Conservation (phyloP, 345 rosid species). For the Citrus sinensis region DNA sequence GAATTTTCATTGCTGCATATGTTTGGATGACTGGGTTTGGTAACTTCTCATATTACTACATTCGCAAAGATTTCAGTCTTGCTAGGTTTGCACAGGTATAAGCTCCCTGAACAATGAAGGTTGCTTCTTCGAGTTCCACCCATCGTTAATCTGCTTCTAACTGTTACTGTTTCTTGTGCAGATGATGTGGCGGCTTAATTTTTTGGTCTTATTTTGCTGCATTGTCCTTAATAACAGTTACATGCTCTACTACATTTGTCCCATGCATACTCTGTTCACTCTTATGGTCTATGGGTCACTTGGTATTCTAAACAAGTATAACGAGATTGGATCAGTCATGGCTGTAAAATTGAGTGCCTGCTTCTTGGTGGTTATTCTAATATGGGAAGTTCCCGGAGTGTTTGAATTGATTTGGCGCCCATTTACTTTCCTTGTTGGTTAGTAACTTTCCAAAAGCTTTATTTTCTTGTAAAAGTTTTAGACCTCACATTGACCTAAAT, state of each 20-base stretch:
- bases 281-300: slow-evolving; percentile 98
- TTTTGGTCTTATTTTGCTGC: slow-evolving; percentile 86
- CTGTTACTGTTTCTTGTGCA: slow-evolving; percentile 33
- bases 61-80: slow-evolving; percentile 96
- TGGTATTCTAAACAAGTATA: slow-evolving; percentile 86
- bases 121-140: slow-evolving; percentile 6
- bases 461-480: slow-evolving; percentile 9
- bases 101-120: not conserved
- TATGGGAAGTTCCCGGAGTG: slow-evolving; percentile 96
- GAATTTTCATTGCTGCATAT: slow-evolving; percentile 92
- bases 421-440: slow-evolving; percentile 77
- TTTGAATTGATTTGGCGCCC: slow-evolving; percentile 97
- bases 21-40: slow-evolving; percentile 99
- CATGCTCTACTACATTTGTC: slow-evolving; percentile 93
- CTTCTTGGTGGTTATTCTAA: slow-evolving; percentile 78
- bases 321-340: slow-evolving; percentile 74
- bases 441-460: slow-evolving; percentile 28
- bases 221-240: slow-evolving; percentile 84
- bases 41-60: slow-evolving; percentile 93
- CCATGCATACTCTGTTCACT: slow-evolving; percentile 99
- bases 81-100: slow-evolving; percentile 95
- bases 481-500: not conserved
- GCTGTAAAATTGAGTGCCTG: slow-evolving; percentile 68
- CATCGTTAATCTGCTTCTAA: slow-evolving; percentile 19
- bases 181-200: slow-evolving; percentile 99